phyloP scores from a whole-genome alignment of 805 yeast species.

The Yarrowia yakushimensis region DNA sequence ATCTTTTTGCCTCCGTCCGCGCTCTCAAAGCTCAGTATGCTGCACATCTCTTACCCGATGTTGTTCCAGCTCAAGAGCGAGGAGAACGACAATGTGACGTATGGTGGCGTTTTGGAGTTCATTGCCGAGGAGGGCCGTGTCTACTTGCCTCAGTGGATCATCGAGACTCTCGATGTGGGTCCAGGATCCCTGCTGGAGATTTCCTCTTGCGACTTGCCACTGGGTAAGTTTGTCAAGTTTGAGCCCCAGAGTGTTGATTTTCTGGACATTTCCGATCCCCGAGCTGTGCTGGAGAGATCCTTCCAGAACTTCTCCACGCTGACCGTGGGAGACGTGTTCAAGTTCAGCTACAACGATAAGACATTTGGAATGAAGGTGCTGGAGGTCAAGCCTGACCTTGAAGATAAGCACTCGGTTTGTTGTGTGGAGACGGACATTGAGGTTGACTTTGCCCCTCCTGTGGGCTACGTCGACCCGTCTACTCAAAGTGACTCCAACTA shows the following conservation, averaged over 20 bases:
- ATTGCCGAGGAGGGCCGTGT: conserved; percentile 96
- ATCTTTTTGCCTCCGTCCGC: conserved; percentile 93
- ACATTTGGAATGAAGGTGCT: conserved; percentile 75
- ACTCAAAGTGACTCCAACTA: conserved; percentile 25
- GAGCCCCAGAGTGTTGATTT: conserved; percentile 96
- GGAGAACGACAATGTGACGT: conserved; percentile 58
- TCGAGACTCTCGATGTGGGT: conserved; percentile 64
- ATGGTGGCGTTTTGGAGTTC: conserved; percentile 93
- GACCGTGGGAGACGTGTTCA: conserved; percentile 79
- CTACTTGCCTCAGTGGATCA: conserved; percentile 96
- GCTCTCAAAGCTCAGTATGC: conserved; percentile 75
- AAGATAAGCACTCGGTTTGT: conserved; percentile 62
- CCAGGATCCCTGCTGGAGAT: conserved; percentile 83
- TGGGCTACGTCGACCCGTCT: conserved; percentile 94
- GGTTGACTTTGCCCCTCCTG: conserved; percentile 98
- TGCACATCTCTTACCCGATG: conserved; percentile 95
- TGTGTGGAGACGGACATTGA: conserved; percentile 95
- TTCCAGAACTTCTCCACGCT: conserved; percentile 85
- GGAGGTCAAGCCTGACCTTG: conserved; percentile 77
- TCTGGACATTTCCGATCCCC: conserved; percentile 89
- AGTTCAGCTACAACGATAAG: conserved; percentile 76
- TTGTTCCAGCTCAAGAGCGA: conserved; percentile 75
- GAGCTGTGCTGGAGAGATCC: conserved; percentile 92
- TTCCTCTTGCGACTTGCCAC: conserved; percentile 67
- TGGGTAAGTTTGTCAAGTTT: conserved; percentile 83